Percentiles rank a stretch among this genome's conserved stretches.
These are phyloP conservation scores for Solanum virginianum DNA, from an alignment of 257 asterid species.

Conservation along the genomic window DNA sequence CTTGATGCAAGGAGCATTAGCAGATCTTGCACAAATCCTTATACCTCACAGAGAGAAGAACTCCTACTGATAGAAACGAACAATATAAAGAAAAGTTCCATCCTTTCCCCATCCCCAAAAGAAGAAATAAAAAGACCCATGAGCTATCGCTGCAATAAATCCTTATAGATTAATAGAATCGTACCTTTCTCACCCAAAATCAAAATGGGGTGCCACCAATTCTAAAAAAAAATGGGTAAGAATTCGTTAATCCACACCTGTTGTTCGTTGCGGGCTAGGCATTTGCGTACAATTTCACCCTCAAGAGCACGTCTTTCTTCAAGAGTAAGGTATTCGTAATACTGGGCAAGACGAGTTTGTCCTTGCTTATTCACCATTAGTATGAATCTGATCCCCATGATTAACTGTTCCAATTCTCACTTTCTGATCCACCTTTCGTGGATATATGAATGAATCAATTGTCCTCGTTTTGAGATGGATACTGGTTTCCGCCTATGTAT, in stretches of 20 bases:
- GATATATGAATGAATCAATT: too few species aligned
- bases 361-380: slow-evolving; percentile 99
- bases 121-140: background rate
- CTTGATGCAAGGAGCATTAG: background rate
- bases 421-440: background rate
- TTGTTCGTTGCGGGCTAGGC: slow-evolving; percentile 58
- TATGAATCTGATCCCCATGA: slow-evolving; percentile 90
- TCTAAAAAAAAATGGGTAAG: too few species aligned
- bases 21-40: background rate
- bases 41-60: background rate
- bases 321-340: slow-evolving; percentile 77
- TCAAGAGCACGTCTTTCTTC: slow-evolving; percentile 98
- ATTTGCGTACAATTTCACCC: slow-evolving; percentile 97
- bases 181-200: too few species aligned
- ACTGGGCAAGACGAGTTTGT: slow-evolving; percentile 93
- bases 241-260: background rate
- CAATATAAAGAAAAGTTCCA: background rate
- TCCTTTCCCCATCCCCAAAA: too few species aligned
- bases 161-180: too few species aligned
- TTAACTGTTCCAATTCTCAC: background rate
- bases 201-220: too few species aligned
- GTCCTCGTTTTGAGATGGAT: too few species aligned
- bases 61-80: background rate
- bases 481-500: too few species aligned
- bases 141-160: too few species aligned